These are phyloP conservation scores for Termitomyces eurrhizus DNA, from an alignment of 768 basidiomycete genomes.

Conservation along the genomic window DNA sequence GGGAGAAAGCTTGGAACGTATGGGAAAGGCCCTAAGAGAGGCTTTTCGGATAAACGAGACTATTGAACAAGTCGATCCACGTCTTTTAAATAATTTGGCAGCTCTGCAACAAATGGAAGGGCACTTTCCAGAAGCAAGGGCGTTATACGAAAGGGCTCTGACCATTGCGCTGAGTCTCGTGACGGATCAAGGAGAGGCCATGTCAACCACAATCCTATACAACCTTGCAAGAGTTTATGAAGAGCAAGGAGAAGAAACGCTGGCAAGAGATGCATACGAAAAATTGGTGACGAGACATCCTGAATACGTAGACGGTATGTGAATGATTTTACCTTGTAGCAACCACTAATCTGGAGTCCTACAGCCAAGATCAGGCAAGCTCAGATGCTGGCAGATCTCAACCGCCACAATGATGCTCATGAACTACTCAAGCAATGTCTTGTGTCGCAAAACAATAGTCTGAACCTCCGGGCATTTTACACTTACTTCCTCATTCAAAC, in stretches of 20 bases:
- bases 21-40: conserved; percentile 67
- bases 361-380: conserved; percentile 92
- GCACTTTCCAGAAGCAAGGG: conserved; percentile 49
- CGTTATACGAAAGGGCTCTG: conserved; percentile 72
- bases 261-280: conserved; percentile 83
- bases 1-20: conserved; percentile 71
- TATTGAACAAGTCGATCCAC: conserved; percentile 50
- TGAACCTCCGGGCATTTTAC: conserved; percentile 91
- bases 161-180: conserved; percentile 46
- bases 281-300: conserved; percentile 88
- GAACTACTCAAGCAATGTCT: conserved; percentile 88
- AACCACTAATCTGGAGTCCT: background rate
- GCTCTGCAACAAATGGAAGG: conserved; percentile 70
- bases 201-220: conserved; percentile 82
- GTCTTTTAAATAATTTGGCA: conserved; percentile 79
- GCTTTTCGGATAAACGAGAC: conserved; percentile 63
- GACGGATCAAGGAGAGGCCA: conserved; percentile 53
- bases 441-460: conserved; percentile 67
- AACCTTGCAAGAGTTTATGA: conserved; percentile 93
- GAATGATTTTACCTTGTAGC: background rate
- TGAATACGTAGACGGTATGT: conserved; percentile 92
- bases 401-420: conserved; percentile 78
- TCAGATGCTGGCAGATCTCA: conserved; percentile 66
- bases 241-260: conserved; percentile 65
- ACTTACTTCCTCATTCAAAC: conserved; percentile 88